Evolutionary conservation across 371 early-diverging fungal species (phyloP), one percentile per base, ranked within the genome.

Genomic region (Mortierella sp.): DNA sequence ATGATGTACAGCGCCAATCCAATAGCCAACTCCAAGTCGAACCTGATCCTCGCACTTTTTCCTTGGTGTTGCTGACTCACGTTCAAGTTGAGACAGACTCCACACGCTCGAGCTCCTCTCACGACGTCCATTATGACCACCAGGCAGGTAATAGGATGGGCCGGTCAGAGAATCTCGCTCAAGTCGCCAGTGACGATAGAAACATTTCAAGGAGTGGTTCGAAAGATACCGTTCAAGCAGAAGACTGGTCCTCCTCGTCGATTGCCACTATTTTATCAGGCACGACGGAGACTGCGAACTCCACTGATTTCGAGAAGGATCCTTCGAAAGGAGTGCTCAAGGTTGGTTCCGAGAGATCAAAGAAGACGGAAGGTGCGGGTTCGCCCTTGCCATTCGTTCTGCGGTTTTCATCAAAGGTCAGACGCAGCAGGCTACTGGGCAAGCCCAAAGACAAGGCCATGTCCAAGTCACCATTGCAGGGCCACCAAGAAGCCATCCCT

Each of bases 31-130:
- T 23, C 18, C 30, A 46, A 21, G 42, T 67, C 12, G 49, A 48
- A 39, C 3, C 49, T 30, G 57, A 47, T 59, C 47, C 55, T 14
- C 34, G 34, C 0, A 57, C 45, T 13, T 19, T 45, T 0, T 12
- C 48, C 0, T 24, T 51, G 12, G 30, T 38, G 5, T 3, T 38
- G 30, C 31, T 53, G 8, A 13, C 57, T 9, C 39, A 42, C 38
- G 45, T 52, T 16, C 39, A 69, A 45, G 57, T 58, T 19, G 62
- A 69, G 14, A 47, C 62, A 16, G 48, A 47, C 18, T 45, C 39
- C 12, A 55, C 68, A 10, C 56, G 7, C 39, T 39, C 39, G 39
- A 14, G 18, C 45, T 38, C 38, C 38, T 8, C 12, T 38, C 38
- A 12, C 38, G 38, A 38, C 38, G 12, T 38, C 12, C 8, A 38